Conservation (phyloP, 352 stramenopile species). For the Phytophthora uliginosa region DNA sequence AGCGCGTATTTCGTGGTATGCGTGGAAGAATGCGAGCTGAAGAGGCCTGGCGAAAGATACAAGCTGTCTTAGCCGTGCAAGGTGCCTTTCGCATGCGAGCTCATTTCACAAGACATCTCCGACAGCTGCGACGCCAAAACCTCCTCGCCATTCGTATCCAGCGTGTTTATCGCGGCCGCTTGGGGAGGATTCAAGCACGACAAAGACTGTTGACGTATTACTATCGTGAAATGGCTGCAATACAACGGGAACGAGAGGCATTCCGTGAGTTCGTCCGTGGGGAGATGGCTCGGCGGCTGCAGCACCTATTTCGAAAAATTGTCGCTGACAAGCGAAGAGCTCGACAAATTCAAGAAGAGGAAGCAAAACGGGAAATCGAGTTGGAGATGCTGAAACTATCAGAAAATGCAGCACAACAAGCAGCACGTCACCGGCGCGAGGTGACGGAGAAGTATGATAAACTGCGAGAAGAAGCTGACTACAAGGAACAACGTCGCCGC, state of each 20-base stretch:
- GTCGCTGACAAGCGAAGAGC: slow-evolving; percentile 32
- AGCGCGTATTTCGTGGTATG: slow-evolving; percentile 66
- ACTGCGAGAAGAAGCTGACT: slow-evolving; percentile 56
- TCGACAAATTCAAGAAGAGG: slow-evolving; percentile 37
- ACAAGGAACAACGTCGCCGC: slow-evolving; percentile 50
- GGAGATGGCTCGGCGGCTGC: slow-evolving; percentile 56
- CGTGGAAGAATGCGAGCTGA: slow-evolving; percentile 44
- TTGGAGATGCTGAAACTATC: slow-evolving; percentile 55
- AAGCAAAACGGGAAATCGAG: slow-evolving; percentile 39
- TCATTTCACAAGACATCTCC: slow-evolving; percentile 60
- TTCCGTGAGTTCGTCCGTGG: slow-evolving; percentile 52
- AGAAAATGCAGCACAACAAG: slow-evolving; percentile 38
- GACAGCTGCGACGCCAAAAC: slow-evolving; percentile 48
- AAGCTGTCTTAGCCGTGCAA: slow-evolving; percentile 68
- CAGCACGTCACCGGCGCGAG: slow-evolving; percentile 48
- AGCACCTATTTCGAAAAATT: slow-evolving; percentile 51
- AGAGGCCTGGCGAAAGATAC: slow-evolving; percentile 45
- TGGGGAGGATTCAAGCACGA: slow-evolving; percentile 51
- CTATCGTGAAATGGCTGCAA: slow-evolving; percentile 61
- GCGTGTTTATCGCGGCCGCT: slow-evolving; percentile 68
- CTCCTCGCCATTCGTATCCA: slow-evolving; percentile 68
- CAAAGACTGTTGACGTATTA: slow-evolving; percentile 57
- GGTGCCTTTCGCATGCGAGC: slow-evolving; percentile 74
- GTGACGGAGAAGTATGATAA: slow-evolving; percentile 66
- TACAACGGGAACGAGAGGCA: slow-evolving; percentile 61